phyloP scores from a whole-genome alignment of 2,329 filamentous ascomycete genomes.

The Sclerotinia borealis region DNA sequence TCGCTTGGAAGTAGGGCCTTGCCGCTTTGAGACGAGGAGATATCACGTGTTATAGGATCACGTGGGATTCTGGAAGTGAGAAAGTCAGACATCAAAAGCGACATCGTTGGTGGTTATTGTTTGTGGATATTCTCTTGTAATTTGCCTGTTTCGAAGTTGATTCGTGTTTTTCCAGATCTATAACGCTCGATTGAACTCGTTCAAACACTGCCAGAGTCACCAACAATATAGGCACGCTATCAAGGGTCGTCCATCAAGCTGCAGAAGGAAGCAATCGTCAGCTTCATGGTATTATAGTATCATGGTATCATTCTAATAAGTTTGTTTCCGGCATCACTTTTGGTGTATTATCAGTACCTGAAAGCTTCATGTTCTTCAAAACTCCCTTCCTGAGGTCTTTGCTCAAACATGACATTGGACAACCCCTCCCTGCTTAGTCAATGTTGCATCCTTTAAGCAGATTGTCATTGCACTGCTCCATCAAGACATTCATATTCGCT shows the following conservation, averaged over 20 bases:
- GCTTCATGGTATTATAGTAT: background rate
- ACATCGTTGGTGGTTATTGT: background rate
- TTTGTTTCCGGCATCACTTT: background rate
- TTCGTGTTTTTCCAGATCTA: too few relatives aligned
- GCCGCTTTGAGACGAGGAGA: slow-evolving; percentile 10
- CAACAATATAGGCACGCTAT: background rate
- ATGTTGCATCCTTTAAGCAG: too few relatives aligned
- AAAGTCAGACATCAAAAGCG: background rate
- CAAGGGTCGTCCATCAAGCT: background rate
- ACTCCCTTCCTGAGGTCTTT: background rate
- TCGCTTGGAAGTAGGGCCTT: slow-evolving; percentile 13
- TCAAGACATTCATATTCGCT: background rate
- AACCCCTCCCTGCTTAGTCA: background rate
- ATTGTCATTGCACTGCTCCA: too few relatives aligned
- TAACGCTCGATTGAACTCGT: background rate
- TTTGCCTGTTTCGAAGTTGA: too few relatives aligned
- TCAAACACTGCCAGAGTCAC: too few relatives aligned
- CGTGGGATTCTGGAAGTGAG: background rate
- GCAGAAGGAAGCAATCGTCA: background rate
- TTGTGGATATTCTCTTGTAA: background rate
- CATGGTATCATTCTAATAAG: background rate
- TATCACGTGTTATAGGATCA: background rate
- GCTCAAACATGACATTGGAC: background rate
- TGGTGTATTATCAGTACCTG: background rate
- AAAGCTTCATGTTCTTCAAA: background rate